These are phyloP conservation scores for Babesia divergens DNA, from an alignment of 169 alveolate species.

Conservation along the genomic window DNA sequence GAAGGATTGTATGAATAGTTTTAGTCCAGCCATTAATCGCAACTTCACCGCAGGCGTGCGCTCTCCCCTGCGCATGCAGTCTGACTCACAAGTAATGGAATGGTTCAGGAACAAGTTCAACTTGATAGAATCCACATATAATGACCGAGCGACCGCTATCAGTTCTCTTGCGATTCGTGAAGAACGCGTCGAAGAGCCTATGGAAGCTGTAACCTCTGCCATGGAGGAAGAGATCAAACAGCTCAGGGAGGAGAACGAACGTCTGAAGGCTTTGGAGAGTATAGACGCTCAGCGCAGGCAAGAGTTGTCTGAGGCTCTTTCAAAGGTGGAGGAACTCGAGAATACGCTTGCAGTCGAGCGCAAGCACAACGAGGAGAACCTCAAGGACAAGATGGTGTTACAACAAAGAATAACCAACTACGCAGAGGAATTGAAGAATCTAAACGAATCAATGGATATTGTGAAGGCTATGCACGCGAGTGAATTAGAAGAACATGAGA, in stretches of 20 bases:
- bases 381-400: conserved; percentile 48
- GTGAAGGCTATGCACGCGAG: conserved; percentile 35
- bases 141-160: conserved; percentile 4
- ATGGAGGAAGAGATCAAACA: conserved; percentile 1
- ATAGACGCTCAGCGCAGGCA: neutral
- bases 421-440: conserved; percentile 28
- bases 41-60: neutral
- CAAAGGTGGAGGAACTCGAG: conserved; percentile 13
- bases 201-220: neutral
- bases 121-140: conserved; percentile 4
- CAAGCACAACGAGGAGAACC: conserved; percentile 46
- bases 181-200: neutral
- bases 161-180: neutral
- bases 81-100: conserved; percentile 13
- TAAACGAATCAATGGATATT: conserved; percentile 30
- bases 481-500: conserved; percentile 50
- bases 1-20: neutral
- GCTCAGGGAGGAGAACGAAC: conserved; percentile 16
- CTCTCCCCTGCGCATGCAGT: neutral
- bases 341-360: conserved; percentile 38
- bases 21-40: neutral
- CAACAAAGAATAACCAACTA: conserved; percentile 33
- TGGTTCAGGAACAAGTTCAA: conserved; percentile 34
- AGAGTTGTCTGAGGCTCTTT: neutral
- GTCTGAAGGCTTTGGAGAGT: neutral